Conservation (phyloP, 805 yeast genomes). For the Candida qinlingensis region DNA sequence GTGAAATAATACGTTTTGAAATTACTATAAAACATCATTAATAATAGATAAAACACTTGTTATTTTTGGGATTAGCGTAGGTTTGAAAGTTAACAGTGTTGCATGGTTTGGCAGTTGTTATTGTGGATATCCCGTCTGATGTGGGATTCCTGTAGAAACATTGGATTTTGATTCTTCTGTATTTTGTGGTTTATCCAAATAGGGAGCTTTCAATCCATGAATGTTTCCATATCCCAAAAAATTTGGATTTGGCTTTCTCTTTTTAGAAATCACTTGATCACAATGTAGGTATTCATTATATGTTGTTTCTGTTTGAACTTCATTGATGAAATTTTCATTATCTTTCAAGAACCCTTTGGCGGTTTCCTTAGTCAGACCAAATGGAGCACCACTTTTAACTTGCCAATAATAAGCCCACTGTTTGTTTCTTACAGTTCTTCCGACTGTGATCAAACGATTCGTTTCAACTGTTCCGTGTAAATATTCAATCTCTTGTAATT, state of each 20-base stretch:
- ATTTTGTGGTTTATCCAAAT: slow-evolving; percentile 20
- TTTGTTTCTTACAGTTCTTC: slow-evolving; percentile 35
- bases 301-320: slow-evolving; percentile 25
- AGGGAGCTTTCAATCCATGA: slow-evolving; percentile 40
- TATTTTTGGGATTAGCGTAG: too few relatives aligned
- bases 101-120: background rate
- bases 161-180: too few relatives aligned
- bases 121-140: background rate
- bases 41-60: too few relatives aligned
- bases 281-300: slow-evolving; percentile 36
- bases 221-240: slow-evolving; percentile 41
- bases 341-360: slow-evolving; percentile 21
- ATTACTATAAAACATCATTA: too few relatives aligned
- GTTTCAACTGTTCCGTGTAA: slow-evolving; percentile 43
- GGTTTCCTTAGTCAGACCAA: slow-evolving; percentile 27
- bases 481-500: slow-evolving; percentile 43
- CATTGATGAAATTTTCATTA: slow-evolving; percentile 28
- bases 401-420: slow-evolving; percentile 48
- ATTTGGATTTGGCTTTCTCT: slow-evolving; percentile 44
- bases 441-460: slow-evolving; percentile 38
- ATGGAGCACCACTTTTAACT: slow-evolving; percentile 35
- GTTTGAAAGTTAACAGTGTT: too few relatives aligned
- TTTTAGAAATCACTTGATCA: slow-evolving; percentile 39
- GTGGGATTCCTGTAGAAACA: background rate
- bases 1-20: slow-evolving; percentile 41